Evolutionary conservation across 2,329 filamentous ascomycete genomes (phyloP), one percentile per base, ranked within the genome.

Genomic region (Cytospora schulzeri): DNA sequence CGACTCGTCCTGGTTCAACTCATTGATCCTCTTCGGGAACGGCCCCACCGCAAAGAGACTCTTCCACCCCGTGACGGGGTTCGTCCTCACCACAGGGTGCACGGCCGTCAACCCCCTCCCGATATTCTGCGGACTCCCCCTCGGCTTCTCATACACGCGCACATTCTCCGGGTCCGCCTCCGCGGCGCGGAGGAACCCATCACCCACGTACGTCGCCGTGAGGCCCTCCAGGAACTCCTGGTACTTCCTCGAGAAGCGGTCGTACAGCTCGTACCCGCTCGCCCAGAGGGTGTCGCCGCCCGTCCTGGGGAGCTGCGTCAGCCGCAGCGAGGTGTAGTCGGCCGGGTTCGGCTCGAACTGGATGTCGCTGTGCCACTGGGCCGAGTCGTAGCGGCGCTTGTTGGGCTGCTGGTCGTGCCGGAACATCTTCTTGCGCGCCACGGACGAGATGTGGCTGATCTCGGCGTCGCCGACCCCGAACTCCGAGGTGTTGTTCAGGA

Each of bases 231-330:
- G 76, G 70, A 86, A 83, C 54, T 77, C 76, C 66, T 81, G 81
- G 66, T 83, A 83, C 0, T 82, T 74, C 12, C 75, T 71, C 2
- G 80, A 83, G 53, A 87, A 76, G 5, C 83, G 78, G 69, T 88
- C 85, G 62, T 85, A 87, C 19, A 86, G 70, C 60, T 88, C 85
- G 67, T 88, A 88, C 1, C 84, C 85, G 1, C 83, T 86, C 0
- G 85, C 85, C 85, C 85, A 88, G 7, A 88, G 79, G 15, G 86
- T 87, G 70, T 88, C 84, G 26, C 85, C 81, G 8, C 85, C 85
- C 0, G 81, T 85, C 53, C 78, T 76, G 1, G 86, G 86, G 0
- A 88, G 74, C 57, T 84, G 76, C 3, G 80, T 81, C 1, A 89
- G 75, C 33, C 85, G 81, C n/a, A 90, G 77, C 29, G 81, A 83